Evolutionary conservation across 192 early-diverging fungal genomes (phyloP), one percentile per base, ranked within the genome.

Genomic region (Oehlia diaphana): DNA sequence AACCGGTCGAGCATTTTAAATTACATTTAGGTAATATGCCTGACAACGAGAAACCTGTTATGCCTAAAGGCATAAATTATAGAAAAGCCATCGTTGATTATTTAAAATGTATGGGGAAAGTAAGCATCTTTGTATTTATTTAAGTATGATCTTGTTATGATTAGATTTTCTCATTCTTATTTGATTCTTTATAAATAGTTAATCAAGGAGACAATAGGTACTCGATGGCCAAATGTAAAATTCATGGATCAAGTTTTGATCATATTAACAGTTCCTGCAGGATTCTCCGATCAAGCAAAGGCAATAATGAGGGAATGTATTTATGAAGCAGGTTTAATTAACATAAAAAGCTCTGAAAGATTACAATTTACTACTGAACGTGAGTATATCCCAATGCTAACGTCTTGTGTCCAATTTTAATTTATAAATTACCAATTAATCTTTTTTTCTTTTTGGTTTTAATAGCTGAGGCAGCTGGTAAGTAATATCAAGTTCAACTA

Each of bases 281-380:
- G 86, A 84, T 89, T 85, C 82, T 83, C 83, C 12, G 88, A 87
- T 44, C 64, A 82, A 53, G 87, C 89, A 61, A 90, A 90, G 74
- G 84, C 81, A 31, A 87, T 86, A 9, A 86, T 90, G 85, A 79
- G 89, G 39, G 84, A 86, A 33, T 87, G 87, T 31, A 86, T 86
- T 33, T 82, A 84, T 53, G 82, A 84, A 14, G 89, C 89, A 14
- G 86, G 82, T 9, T 80, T 90, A 28, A 88, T 58, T 21, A 21
- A 19, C 14, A 4, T 4, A 21, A 58, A 58, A 6, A 58, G 0
- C 53, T 58, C 53, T 7, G 53, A 58, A 58, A 58, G 7, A 21
- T 58, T 58, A 58, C 53, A 58, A 58, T 58, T 58, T 21, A 21
- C 53, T 58, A 58, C 53, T 58, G 53, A 58, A 58, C 53, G 53